A percentile compares a stretch with the other conserved stretches of the same genome.
Evolutionary conservation across 768 basidiomycete species (phyloP).

Genomic region (Pulveroboletus sp.): DNA sequence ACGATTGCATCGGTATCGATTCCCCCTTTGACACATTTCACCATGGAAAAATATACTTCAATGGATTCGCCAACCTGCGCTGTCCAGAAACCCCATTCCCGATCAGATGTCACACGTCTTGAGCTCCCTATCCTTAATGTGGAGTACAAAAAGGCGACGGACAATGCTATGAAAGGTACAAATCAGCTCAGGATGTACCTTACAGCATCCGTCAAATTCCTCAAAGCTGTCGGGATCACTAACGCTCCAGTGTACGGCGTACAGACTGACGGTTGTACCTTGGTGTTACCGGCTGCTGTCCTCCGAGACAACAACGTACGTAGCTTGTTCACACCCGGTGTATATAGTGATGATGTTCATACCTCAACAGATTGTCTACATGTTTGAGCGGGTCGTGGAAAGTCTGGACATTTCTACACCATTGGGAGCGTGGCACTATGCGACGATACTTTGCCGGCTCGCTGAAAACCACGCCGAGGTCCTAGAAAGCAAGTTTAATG

Average conservation of each 20-base stretch:
- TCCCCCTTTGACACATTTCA: too few species aligned
- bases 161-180: background rate
- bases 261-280: background rate
- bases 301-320: background rate
- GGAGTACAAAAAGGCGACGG: conserved; percentile 3
- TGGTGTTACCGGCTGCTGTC: background rate
- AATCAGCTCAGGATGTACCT: conserved; percentile 9
- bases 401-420: conserved; percentile 5
- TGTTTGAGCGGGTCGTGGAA: conserved; percentile 5
- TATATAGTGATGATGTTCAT: background rate
- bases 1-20: too few species aligned
- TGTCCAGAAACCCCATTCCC: background rate
- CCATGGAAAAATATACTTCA: too few species aligned
- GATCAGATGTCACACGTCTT: background rate
- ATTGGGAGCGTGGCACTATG: conserved; percentile 8
- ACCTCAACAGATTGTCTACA: background rate
- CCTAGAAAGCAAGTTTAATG: background rate
- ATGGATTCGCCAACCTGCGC: too few species aligned
- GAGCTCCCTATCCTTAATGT: conserved; percentile 7
- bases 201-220: conserved; percentile 7
- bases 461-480: background rate
- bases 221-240: conserved; percentile 2
- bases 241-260: conserved; percentile 4
- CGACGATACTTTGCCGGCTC: conserved; percentile 7
- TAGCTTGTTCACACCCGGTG: background rate